These are phyloP conservation scores for Vitis vinifera DNA, from an alignment of 164 flowering plant species.

Conservation along the genomic window ASM3070453v1 NC_081812.1:8581501-8582000, in stretches of 20 bases:
- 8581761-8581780: too few species aligned
- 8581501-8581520: constrained; percentile 18
- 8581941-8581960: constrained; percentile 56
- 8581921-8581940: constrained; percentile 60
- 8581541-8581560: constrained; percentile 19
- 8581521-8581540: constrained; percentile 20
- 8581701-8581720: constrained; percentile 16
- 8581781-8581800: too few species aligned
- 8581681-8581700: constrained; percentile 33
- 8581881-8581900: constrained; percentile 29
- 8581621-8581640: constrained; percentile 30
- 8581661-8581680: constrained; percentile 33
- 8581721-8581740: neutral
- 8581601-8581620: constrained; percentile 15
- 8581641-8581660: constrained; percentile 37
- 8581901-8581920: constrained; percentile 52
- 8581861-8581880: constrained; percentile 56
- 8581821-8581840: neutral
- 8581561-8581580: constrained; percentile 14
- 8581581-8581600: constrained; percentile 9
- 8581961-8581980: constrained; percentile 39
- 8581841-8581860: constrained; percentile 34
- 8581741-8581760: neutral
- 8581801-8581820: too few species aligned
- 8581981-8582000: constrained; percentile 58